Evolutionary conservation across 163 green algal species (phyloP).

Genomic region (Volvox carteri): DNA sequence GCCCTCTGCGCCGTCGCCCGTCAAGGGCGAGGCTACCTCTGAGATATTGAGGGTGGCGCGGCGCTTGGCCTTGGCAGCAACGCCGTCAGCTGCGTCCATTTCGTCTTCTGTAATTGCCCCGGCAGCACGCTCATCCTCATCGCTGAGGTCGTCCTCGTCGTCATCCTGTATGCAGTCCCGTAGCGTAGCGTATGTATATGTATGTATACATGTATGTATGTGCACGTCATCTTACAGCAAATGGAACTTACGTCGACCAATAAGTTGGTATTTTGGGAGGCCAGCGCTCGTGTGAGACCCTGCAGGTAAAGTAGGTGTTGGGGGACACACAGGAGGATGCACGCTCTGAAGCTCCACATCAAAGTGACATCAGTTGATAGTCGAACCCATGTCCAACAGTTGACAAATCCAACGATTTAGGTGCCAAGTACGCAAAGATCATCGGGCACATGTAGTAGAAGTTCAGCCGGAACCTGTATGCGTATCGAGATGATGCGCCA

Average conservation of each 20-base stretch:
- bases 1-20: neutral
- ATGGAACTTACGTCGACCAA: slow-evolving; percentile 14
- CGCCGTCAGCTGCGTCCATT: neutral
- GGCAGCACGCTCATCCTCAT: neutral
- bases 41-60: neutral
- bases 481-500: no score
- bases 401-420: no score
- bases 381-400: no score
- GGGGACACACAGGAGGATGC: no score
- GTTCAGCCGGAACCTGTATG: no score
- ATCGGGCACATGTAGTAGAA: no score
- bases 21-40: neutral
- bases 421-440: no score
- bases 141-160: slow-evolving; percentile 12
- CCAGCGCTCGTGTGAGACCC: slow-evolving; percentile 34
- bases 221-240: neutral
- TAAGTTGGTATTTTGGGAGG: slow-evolving; percentile 34
- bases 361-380: no score
- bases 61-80: slow-evolving; percentile 5
- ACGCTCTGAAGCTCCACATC: no score
- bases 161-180: slow-evolving; percentile 8
- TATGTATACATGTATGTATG: neutral
- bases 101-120: neutral
- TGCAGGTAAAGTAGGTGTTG: no score
- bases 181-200: no score